phyloP scores from a whole-genome alignment of 192 early-diverging fungal species.

The Coemansia sp. region DNA sequence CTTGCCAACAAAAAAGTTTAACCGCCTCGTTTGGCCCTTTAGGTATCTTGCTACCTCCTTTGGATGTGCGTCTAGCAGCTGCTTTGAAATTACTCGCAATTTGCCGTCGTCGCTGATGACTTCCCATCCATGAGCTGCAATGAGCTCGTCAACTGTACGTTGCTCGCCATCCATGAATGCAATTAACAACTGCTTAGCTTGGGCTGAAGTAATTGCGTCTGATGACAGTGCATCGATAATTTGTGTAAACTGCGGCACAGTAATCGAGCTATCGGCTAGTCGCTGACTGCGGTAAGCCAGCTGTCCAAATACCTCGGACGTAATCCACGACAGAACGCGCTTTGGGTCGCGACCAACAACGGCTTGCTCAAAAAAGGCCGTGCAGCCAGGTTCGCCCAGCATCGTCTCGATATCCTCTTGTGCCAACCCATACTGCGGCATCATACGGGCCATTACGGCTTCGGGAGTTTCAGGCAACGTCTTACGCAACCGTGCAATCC shows the following conservation, averaged over 20 bases:
- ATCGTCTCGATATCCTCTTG: slow-evolving; percentile 62
- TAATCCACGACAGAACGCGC: slow-evolving; percentile 55
- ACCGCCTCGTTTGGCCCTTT: slow-evolving; percentile 64
- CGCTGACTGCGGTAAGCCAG: slow-evolving; percentile 37
- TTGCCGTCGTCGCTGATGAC: slow-evolving; percentile 44
- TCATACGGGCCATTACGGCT: slow-evolving; percentile 57
- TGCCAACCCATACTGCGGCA: slow-evolving; percentile 60
- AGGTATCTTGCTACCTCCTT: slow-evolving; percentile 61
- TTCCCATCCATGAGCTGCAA: slow-evolving; percentile 62
- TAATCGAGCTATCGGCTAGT: slow-evolving; percentile 52
- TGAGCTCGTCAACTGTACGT: slow-evolving; percentile 57
- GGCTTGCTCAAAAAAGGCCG: slow-evolving; percentile 76
- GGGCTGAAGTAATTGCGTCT: slow-evolving; percentile 60
- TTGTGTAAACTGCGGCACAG: slow-evolving; percentile 57
- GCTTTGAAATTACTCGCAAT: slow-evolving; percentile 17
- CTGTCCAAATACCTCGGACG: slow-evolving; percentile 57
- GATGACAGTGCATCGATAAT: slow-evolving; percentile 64
- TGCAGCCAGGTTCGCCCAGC: slow-evolving; percentile 70
- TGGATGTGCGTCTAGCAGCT: slow-evolving; percentile 30
- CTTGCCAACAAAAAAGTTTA: slow-evolving; percentile 82
- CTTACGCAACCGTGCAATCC: slow-evolving; percentile 47
- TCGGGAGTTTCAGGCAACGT: slow-evolving; percentile 77
- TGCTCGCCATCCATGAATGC: slow-evolving; percentile 67
- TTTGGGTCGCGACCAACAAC: slow-evolving; percentile 26
- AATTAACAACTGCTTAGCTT: slow-evolving; percentile 70